Base-by-base conservation (phyloP, 331 rosid genomes). In the Rosa hybrid region DNA sequence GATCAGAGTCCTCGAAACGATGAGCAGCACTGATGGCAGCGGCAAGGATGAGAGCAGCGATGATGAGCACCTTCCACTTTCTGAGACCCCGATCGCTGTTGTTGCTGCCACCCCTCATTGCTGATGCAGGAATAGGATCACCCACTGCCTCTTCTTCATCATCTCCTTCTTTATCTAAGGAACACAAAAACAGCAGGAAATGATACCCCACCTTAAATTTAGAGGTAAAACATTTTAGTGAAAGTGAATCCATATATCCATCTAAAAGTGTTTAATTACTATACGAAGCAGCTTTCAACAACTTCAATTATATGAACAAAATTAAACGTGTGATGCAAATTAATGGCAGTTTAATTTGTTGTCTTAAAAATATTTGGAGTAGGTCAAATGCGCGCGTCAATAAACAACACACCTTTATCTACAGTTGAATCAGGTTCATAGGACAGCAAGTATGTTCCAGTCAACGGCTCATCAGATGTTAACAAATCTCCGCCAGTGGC, bases 21-120 rank as follows among this genome's bases (percentile, higher is more conserved):
- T 34, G 20, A 25, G 68, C 38, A 34, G 38, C 38, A 2, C 38
- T 34, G 38, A 34, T 34, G 38, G 38, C 38, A 34, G 38, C 38
- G 4, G 38, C 38, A 34, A 34, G 38, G 38, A 34, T 34, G 38
- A 34, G 3, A 34, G 38, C 68, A 1, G 21, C 20, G 14, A 30
- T 2, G 78, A 41, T 23, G 56, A 71, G 56, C 56, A 45, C 41
- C 56, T 21, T 71, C 78, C 69, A 75, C 54, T 34, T 30, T 41
- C 1, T 0, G 25, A 41, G 21, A 7, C 41, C 6, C 75, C 5
- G 6, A 1, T 3, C 10, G 14, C 1, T 7, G 9, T 59, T 57
- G 3, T 21, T 75, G 68, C 23, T 42, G 13, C 54, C 20, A 63
- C 3, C 42, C 68, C 54, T 20, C 10, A 12, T 21, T 1, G 41